These are phyloP conservation scores for Ormosia emarginata DNA, from an alignment of 306 rosid genomes.

Conservation along the genomic window DNA sequence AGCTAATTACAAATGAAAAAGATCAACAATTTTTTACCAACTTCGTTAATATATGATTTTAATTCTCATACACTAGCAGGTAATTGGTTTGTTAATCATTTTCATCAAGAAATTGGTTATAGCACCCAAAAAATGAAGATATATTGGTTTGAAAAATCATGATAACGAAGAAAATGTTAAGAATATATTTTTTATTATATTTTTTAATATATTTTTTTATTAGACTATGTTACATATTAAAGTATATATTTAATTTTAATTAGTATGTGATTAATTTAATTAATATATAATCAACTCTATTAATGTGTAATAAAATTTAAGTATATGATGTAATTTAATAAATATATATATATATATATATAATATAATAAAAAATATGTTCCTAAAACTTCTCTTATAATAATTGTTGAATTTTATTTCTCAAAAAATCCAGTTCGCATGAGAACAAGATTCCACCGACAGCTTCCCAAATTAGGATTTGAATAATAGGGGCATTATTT, in stretches of 20 bases:
- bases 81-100: background rate
- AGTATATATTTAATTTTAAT: too few relatives aligned
- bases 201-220: too few relatives aligned
- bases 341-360: too few relatives aligned
- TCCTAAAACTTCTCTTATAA: too few relatives aligned
- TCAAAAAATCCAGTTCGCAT: background rate
- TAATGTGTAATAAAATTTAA: too few relatives aligned
- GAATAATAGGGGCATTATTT: background rate
- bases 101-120: background rate
- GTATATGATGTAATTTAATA: too few relatives aligned
- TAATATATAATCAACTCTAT: too few relatives aligned
- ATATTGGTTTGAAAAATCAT: background rate
- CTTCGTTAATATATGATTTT: background rate
- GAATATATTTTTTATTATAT: too few relatives aligned
- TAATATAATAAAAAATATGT: too few relatives aligned
- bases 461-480: background rate
- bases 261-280: too few relatives aligned
- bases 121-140: background rate
- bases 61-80: background rate
- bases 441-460: conserved; percentile 17
- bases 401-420: background rate
- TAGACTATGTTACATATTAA: too few relatives aligned
- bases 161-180: too few relatives aligned
- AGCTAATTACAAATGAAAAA: background rate
- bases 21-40: background rate